These are phyloP conservation scores for Hydnum rufescens DNA, from an alignment of 768 basidiomycete genomes.

Conservation along the genomic window DNA sequence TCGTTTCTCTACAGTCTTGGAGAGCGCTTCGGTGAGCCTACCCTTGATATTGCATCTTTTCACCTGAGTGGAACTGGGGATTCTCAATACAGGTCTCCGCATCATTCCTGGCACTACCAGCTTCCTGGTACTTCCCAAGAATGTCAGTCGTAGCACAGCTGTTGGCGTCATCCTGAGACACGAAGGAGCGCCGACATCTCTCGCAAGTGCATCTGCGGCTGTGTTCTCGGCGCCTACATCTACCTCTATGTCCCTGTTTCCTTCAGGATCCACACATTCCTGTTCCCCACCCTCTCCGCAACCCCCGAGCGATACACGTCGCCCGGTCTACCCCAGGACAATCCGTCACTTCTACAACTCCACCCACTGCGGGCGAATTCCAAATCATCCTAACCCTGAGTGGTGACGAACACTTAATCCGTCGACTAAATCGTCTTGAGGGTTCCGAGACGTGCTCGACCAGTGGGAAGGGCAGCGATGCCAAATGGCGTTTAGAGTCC, in stretches of 20 bases:
- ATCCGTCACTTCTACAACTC: background rate
- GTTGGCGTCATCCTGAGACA: slow-evolving; percentile 45
- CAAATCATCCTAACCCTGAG: slow-evolving; percentile 48
- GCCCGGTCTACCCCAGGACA: background rate
- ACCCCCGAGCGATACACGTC: background rate
- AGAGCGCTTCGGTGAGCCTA: slow-evolving; percentile 35
- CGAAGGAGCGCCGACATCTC: background rate
- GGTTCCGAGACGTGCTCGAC: slow-evolving; percentile 52
- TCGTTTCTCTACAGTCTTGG: slow-evolving; percentile 35
- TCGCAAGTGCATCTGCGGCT: background rate
- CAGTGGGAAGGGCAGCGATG: slow-evolving; percentile 57
- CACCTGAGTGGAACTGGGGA: background rate
- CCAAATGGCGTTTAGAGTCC: slow-evolving; percentile 35
- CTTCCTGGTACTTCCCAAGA: slow-evolving; percentile 69
- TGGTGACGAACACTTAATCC: slow-evolving; percentile 59
- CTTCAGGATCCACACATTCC: background rate
- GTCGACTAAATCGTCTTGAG: slow-evolving; percentile 55
- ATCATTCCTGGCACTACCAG: slow-evolving; percentile 64
- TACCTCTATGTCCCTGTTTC: background rate
- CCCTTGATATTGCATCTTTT: background rate
- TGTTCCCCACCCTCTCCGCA: background rate
- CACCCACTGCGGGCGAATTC: slow-evolving; percentile 17
- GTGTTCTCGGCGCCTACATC: background rate
- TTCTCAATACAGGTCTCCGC: slow-evolving; percentile 37
- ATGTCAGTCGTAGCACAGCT: slow-evolving; percentile 65